A percentile compares a stretch with the other conserved stretches of the same genome.
phyloP scores from a whole-genome alignment of 768 basidiomycete species.

The Trametes elegans region DNA sequence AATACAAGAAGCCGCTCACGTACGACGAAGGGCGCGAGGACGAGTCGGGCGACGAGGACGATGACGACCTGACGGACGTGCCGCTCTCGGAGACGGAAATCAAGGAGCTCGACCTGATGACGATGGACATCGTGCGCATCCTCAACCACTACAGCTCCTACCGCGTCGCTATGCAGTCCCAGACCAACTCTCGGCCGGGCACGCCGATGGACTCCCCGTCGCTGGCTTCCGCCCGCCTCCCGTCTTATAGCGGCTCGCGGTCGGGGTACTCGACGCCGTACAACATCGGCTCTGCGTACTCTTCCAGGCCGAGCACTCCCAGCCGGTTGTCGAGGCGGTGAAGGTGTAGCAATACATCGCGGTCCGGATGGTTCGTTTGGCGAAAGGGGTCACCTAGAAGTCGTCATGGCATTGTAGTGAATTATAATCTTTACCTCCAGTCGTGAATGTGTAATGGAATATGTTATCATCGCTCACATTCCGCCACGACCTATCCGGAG shows the following conservation, averaged over 20 bases:
- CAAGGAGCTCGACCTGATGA: constrained; percentile 71
- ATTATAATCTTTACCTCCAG: constrained; percentile 7
- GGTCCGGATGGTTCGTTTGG: background rate
- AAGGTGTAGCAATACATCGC: background rate
- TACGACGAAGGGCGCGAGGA: constrained; percentile 43
- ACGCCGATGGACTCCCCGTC: constrained; percentile 61
- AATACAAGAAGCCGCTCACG: constrained; percentile 32
- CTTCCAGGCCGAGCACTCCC: constrained; percentile 64
- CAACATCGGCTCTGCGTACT: constrained; percentile 39
- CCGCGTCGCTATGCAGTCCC: constrained; percentile 53
- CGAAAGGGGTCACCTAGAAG: background rate
- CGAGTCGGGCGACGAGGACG: constrained; percentile 60
- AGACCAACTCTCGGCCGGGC: constrained; percentile 60
- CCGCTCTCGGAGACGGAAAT: constrained; percentile 68
- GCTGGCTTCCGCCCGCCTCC: constrained; percentile 36
- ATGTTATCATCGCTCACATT: background rate
- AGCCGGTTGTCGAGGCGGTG: constrained; percentile 41
- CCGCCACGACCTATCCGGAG: background rate
- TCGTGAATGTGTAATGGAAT: constrained; percentile 6
- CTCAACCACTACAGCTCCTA: constrained; percentile 72
- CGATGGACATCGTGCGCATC: constrained; percentile 70
- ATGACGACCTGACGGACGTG: constrained; percentile 40
- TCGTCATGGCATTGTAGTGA: constrained; percentile 6
- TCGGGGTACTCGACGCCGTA: constrained; percentile 62
- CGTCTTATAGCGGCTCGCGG: constrained; percentile 34